phyloP scores from a whole-genome alignment of 2,329 filamentous ascomycete genomes.

The Neoascochyta sp. region DNA sequence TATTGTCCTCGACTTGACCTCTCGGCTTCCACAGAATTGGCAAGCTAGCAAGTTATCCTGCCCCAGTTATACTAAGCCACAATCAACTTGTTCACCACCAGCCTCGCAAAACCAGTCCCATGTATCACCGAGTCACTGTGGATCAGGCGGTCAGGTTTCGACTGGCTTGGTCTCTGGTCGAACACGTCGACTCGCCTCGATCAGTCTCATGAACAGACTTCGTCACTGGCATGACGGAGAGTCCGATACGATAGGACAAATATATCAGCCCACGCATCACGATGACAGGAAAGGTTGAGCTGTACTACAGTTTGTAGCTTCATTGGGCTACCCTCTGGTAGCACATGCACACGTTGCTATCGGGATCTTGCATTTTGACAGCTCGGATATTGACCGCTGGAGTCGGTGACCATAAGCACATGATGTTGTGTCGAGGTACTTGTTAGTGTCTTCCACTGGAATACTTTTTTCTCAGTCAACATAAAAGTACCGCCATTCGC shows the following conservation, averaged over 20 bases:
- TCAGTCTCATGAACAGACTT: slow-evolving; percentile 4
- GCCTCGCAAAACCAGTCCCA: no score
- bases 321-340: slow-evolving; percentile 2
- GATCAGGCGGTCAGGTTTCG: slow-evolving; percentile 6
- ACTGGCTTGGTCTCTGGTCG: no score
- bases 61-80: no score
- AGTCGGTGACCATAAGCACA: slow-evolving; percentile 1
- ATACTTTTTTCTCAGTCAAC: no score
- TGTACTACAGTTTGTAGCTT: slow-evolving; percentile 6
- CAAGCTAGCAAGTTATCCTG: no score
- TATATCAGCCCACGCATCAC: slow-evolving; percentile 2
- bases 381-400: slow-evolving; percentile 6
- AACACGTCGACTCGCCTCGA: slow-evolving; percentile 8
- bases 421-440: no score
- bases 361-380: slow-evolving; percentile 17
- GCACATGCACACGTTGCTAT: slow-evolving; percentile 15
- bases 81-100: no score
- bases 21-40: no score
- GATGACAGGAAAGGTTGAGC: slow-evolving; percentile 1
- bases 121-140: neutral
- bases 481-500: no score
- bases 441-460: no score
- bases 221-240: neutral
- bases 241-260: slow-evolving; percentile 1
- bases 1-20: no score